Evolutionary conservation across 2,329 filamentous ascomycete species (phyloP).

Genomic region (Tolypocladium cylindrosporum): DNA sequence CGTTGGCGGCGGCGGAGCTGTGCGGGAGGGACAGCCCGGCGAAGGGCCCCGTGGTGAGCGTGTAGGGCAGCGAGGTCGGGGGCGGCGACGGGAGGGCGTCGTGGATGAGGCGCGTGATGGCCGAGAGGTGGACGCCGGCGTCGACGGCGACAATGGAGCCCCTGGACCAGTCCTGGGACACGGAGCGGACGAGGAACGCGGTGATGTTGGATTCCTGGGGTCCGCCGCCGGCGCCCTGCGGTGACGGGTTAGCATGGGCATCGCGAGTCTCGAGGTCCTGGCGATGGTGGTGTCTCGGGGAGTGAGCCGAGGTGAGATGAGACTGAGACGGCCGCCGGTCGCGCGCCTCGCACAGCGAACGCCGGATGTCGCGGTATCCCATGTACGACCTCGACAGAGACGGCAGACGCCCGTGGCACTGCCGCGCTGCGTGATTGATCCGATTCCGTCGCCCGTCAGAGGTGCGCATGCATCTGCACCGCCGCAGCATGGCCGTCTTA

Average conservation of each 20-base stretch:
- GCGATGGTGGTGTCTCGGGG: background rate
- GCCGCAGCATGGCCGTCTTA: background rate
- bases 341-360: background rate
- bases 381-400: background rate
- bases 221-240: conserved; percentile 78
- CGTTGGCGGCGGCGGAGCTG: conserved; percentile 62
- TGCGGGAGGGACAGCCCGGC: conserved; percentile 63
- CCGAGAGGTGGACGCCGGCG: conserved; percentile 78
- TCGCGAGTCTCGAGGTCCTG: background rate
- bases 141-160: conserved; percentile 87
- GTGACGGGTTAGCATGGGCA: conserved; percentile 14
- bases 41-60: conserved; percentile 63
- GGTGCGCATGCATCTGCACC: background rate
- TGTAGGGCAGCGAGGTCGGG: conserved; percentile 32
- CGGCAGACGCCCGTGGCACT: background rate
- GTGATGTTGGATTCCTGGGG: conserved; percentile 86
- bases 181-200: conserved; percentile 77
- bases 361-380: background rate
- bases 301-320: background rate
- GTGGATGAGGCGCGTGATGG: conserved; percentile 72
- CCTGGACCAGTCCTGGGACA: conserved; percentile 67
- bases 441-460: background rate
- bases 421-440: background rate
- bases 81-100: conserved; percentile 30
- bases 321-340: background rate